Conservation (phyloP, 2,329 filamentous ascomycete species). For the Metarhizium robertsii region DNA sequence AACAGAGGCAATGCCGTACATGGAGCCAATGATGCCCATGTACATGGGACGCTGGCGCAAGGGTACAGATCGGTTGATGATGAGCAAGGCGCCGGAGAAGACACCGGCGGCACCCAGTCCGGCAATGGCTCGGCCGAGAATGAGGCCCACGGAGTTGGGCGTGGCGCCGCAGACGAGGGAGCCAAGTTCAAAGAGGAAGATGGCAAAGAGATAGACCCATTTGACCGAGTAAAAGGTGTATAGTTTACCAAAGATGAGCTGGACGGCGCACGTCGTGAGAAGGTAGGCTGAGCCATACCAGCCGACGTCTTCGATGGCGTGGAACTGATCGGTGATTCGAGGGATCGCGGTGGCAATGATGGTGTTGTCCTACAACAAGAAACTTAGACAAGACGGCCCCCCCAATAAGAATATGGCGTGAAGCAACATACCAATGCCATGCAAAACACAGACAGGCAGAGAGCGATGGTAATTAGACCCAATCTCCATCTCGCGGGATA, state of each 20-base stretch:
- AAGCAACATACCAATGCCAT: slow-evolving; percentile 6
- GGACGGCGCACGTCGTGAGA: slow-evolving; percentile 27
- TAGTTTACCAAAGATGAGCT: slow-evolving; percentile 28
- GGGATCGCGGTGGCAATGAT: slow-evolving; percentile 28
- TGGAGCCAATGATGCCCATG: slow-evolving; percentile 27
- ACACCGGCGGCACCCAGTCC: slow-evolving; percentile 34
- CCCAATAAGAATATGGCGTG: background rate
- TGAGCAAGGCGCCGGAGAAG: slow-evolving; percentile 33
- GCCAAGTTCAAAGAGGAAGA: slow-evolving; percentile 20
- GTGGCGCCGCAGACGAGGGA: slow-evolving; percentile 22
- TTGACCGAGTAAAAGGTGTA: slow-evolving; percentile 31
- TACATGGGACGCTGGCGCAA: slow-evolving; percentile 23
- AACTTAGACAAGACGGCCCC: background rate
- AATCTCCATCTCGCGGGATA: slow-evolving; percentile 6
- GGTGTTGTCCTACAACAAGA: slow-evolving; percentile 21
- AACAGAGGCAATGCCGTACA: slow-evolving; percentile 36
- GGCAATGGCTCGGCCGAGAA: slow-evolving; percentile 25
- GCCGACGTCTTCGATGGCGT: slow-evolving; percentile 6
- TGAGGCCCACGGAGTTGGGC: slow-evolving; percentile 22
- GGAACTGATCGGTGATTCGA: slow-evolving; percentile 17
- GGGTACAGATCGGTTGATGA: slow-evolving; percentile 30
- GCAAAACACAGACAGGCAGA: slow-evolving; percentile 7
- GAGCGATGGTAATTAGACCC: slow-evolving; percentile 6
- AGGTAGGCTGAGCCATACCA: slow-evolving; percentile 19
- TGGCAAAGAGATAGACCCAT: slow-evolving; percentile 14